Base-by-base conservation (phyloP, 495 filamentous ascomycete genomes). In the Talaromyces adpressus region DNA sequence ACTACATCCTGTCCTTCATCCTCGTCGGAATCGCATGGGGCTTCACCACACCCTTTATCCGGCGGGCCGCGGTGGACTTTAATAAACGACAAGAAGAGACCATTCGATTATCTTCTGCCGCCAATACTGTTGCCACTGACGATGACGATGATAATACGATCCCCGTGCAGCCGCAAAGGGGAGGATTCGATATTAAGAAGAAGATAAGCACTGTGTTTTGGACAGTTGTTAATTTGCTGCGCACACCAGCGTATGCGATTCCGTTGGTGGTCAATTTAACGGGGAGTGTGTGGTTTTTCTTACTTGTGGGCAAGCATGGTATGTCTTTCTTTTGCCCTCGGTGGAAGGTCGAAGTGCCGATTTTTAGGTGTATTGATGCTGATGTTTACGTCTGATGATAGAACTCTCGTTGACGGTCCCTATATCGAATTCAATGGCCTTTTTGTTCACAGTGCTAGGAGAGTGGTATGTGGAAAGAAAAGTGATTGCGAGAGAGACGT, bases 381-480 rank as follows among this genome's bases (percentile, higher is more conserved):
- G 18, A 49, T 49, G 0, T 9, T 49, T 8, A 49, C 29, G 11
- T 9, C n/a, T 9, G 39, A 9, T 51, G 22, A 20, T 52, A 93
- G 94, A 98, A 73, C 68, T 97, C 67, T 96, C 91, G 65, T 78
- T 98, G 61, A 96, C 93, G 16, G 93, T 98, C 7, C 94, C 94
- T 0, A 92, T 98, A 61, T 91, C 92, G 3, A 98, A 98, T 69
- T 94, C 91, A 1, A 74, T 95, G 65, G 94, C 94, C 0, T 98
- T 98, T 67, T 68, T 98, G 60, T 98, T 97, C 70, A 98, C 94
- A 0, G 93, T 97, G 8, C 71, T 96, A 34, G 94, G 92, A 0
- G 94, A 98, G 68, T 97, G 93, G 93, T 95, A 88, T 81, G 91
- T 92, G 0, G 94, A 97, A 62, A 84, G 83, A 65, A 98, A 97